Percentiles rank a stretch among this genome's conserved stretches.
These are phyloP conservation scores for Aspergillus melleus DNA, from an alignment of 2,329 filamentous ascomycete species.

Conservation along the genomic window DNA sequence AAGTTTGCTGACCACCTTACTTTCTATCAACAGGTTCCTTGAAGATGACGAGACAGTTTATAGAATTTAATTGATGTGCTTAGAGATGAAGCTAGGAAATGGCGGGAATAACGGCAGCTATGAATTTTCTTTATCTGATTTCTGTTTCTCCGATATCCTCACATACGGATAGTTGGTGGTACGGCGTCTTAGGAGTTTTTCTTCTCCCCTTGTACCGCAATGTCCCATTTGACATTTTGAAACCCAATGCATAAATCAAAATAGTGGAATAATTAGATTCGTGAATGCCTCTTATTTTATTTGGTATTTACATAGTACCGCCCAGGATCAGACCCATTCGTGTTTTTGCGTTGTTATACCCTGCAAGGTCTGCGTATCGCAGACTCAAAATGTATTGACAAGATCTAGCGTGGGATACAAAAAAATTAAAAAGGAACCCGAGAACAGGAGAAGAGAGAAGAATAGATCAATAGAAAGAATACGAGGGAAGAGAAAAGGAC, in stretches of 20 bases:
- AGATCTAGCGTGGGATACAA: background rate
- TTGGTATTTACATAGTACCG: background rate
- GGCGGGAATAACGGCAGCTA: conserved; percentile 4
- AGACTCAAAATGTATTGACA: background rate
- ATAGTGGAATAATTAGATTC: background rate
- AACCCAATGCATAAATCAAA: background rate
- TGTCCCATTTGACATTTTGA: background rate
- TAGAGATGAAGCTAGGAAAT: conserved; percentile 5
- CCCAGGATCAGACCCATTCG: background rate
- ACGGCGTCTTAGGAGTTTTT: conserved; percentile 9
- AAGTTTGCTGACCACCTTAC: conserved; percentile 8
- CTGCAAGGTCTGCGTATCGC: background rate
- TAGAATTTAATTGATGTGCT: conserved; percentile 56
- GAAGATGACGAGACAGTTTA: conserved; percentile 64
- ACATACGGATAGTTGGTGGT: conserved; percentile 8
- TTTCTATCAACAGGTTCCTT: conserved; percentile 37
- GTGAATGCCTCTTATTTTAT: background rate
- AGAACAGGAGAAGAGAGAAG: background rate
- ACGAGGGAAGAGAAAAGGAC: background rate
- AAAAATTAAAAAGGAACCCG: background rate
- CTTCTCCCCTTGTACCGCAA: background rate
- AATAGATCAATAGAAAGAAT: background rate
- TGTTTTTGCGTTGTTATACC: background rate
- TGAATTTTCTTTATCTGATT: background rate
- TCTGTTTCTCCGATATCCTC: conserved; percentile 5